phyloP scores from a whole-genome alignment of 768 basidiomycete genomes.

The Russula virescens region DNA sequence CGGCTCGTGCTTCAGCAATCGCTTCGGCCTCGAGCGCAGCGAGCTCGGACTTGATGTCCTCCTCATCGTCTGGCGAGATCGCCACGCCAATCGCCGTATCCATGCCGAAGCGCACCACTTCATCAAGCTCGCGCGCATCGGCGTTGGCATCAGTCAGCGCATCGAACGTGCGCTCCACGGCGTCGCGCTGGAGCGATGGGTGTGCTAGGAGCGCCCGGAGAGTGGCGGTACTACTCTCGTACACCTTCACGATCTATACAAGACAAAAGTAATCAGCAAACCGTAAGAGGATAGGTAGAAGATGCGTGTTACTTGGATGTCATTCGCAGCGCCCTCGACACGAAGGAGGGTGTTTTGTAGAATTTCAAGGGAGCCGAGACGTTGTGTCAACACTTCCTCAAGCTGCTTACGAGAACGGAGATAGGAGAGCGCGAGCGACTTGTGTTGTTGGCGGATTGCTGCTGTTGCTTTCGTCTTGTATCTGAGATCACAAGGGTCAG shows the following conservation, averaged over 20 bases:
- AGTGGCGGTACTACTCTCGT: slow-evolving; percentile 77
- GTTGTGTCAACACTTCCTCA: slow-evolving; percentile 70
- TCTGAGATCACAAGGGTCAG: slow-evolving; percentile 35
- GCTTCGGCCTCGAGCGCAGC: slow-evolving; percentile 46
- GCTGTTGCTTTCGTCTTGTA: slow-evolving; percentile 58
- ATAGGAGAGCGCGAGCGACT: slow-evolving; percentile 65
- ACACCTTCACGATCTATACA: slow-evolving; percentile 75
- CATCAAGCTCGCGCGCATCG: slow-evolving; percentile 78
- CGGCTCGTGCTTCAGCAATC: slow-evolving; percentile 27
- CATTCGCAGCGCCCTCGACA: slow-evolving; percentile 85
- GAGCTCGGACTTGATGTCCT: slow-evolving; percentile 62
- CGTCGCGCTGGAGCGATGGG: slow-evolving; percentile 71
- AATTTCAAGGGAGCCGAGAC: slow-evolving; percentile 65
- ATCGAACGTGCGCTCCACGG: slow-evolving; percentile 83
- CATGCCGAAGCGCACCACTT: slow-evolving; percentile 63
- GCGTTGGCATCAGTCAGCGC: slow-evolving; percentile 78
- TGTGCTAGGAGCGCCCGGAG: slow-evolving; percentile 71
- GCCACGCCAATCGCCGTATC: slow-evolving; percentile 43
- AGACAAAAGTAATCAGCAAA: not conserved
- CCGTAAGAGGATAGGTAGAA: not conserved
- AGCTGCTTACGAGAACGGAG: slow-evolving; percentile 78
- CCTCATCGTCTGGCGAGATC: slow-evolving; percentile 42
- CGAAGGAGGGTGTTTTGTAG: slow-evolving; percentile 70
- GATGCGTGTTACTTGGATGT: slow-evolving; percentile 61
- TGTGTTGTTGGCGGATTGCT: slow-evolving; percentile 65